Conservation (phyloP, 2,329 filamentous ascomycete species). For the Apiospora pterosperma region DNA sequence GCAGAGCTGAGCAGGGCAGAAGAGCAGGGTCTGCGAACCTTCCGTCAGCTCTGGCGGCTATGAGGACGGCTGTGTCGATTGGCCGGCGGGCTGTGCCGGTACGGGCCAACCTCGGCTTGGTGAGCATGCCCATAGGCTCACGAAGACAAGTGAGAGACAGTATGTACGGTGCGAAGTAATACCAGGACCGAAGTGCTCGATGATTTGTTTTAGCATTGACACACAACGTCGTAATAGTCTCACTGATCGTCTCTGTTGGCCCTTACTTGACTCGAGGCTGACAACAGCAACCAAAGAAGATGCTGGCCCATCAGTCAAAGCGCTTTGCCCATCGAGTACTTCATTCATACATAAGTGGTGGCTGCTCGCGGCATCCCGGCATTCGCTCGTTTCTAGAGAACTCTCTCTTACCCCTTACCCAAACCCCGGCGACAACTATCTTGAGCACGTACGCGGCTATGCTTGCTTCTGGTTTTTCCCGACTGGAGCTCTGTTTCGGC, state of each 20-base stretch:
- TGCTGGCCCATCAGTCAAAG: not conserved
- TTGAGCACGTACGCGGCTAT: not conserved
- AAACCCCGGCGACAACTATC: not conserved
- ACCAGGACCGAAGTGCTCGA: not conserved
- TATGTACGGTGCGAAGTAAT: not conserved
- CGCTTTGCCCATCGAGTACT: not conserved
- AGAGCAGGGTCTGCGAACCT: not conserved
- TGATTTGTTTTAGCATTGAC: not conserved
- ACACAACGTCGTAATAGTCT: not conserved
- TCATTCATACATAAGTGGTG: not conserved
- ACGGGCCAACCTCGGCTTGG: not conserved
- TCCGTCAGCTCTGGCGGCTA: not conserved
- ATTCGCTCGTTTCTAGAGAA: not conserved
- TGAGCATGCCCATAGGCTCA: no score
- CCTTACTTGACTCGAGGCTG: constrained; percentile 1
- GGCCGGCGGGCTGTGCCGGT: not conserved
- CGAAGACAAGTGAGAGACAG: not conserved
- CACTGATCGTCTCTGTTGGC: not conserved
- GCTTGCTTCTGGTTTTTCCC: not conserved
- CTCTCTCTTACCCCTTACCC: not conserved
- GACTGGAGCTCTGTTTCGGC: not conserved
- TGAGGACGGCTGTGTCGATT: not conserved
- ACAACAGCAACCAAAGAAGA: not conserved
- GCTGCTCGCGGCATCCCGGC: not conserved
- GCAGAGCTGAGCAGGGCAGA: not conserved